Conservation (phyloP, 768 basidiomycete species). For the Mycena albidolilacea region DNA sequence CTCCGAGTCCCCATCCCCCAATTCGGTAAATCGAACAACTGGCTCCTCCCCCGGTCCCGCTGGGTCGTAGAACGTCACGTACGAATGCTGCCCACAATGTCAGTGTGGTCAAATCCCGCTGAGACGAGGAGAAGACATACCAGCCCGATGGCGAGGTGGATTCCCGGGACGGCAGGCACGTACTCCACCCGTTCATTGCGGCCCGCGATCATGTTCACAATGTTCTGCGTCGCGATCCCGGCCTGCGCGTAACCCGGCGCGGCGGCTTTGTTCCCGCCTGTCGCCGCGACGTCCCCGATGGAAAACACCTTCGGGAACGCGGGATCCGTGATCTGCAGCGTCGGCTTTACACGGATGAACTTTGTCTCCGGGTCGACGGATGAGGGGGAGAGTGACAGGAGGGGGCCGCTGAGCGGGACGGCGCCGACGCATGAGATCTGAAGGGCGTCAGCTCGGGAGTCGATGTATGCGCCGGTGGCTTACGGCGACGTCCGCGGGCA, state of each 20-base stretch:
- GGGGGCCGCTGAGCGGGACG: slow-evolving; percentile 45
- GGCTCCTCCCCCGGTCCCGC: slow-evolving; percentile 33
- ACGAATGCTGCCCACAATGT: slow-evolving; percentile 39
- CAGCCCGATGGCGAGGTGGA: slow-evolving; percentile 62
- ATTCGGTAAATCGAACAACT: slow-evolving; percentile 26
- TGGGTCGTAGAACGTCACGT: slow-evolving; percentile 43
- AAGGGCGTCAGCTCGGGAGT: not conserved
- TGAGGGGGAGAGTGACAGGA: slow-evolving; percentile 41
- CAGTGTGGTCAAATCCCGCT: too few relatives aligned
- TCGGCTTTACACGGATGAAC: slow-evolving; percentile 43
- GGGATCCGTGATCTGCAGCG: slow-evolving; percentile 44
- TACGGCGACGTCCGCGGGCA: slow-evolving; percentile 59
- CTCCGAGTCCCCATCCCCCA: slow-evolving; percentile 12
- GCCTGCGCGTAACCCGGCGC: slow-evolving; percentile 56
- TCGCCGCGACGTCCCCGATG: slow-evolving; percentile 64
- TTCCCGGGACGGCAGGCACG: slow-evolving; percentile 49
- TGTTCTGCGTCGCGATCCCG: slow-evolving; percentile 57
- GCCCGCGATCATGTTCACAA: slow-evolving; percentile 52
- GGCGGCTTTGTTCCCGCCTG: slow-evolving; percentile 62
- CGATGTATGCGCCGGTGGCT: slow-evolving; percentile 21
- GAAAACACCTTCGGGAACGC: slow-evolving; percentile 57
- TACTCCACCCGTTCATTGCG: slow-evolving; percentile 48
- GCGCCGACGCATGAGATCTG: slow-evolving; percentile 49
- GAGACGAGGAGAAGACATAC: slow-evolving; percentile 30
- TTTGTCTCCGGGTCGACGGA: slow-evolving; percentile 29